phyloP scores from a whole-genome alignment of 805 yeast species.

The Metschnikowia bowlesiae region DNA sequence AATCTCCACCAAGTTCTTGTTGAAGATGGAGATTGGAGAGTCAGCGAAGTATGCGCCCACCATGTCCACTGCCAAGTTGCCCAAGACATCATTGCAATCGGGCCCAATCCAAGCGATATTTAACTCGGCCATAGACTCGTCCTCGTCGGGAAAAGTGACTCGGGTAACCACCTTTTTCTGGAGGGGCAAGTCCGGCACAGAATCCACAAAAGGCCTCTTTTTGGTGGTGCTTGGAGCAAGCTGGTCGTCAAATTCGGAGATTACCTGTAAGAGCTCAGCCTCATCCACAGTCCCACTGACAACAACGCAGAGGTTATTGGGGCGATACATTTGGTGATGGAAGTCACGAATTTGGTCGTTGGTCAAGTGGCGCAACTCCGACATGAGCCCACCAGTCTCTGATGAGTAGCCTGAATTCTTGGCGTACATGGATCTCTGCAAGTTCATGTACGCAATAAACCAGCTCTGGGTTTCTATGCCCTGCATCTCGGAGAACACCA shows the following conservation, averaged over 20 bases:
- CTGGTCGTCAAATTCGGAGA: constrained; percentile 58
- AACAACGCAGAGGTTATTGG: constrained; percentile 79
- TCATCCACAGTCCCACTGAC: constrained; percentile 85
- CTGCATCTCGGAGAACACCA: constrained; percentile 96
- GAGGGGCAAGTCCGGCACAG: constrained; percentile 43
- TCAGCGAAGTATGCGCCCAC: constrained; percentile 72
- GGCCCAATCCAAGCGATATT: constrained; percentile 83
- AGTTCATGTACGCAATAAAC: constrained; percentile 57
- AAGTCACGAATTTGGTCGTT: constrained; percentile 72
- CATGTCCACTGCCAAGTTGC: constrained; percentile 66
- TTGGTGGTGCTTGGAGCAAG: constrained; percentile 40
- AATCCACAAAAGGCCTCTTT: constrained; percentile 78
- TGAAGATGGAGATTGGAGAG: constrained; percentile 71
- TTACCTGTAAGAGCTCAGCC: constrained; percentile 55
- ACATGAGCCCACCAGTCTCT: constrained; percentile 90
- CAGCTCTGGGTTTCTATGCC: constrained; percentile 79
- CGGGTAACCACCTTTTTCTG: constrained; percentile 38
- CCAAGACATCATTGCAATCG: constrained; percentile 43
- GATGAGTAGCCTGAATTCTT: constrained; percentile 76
- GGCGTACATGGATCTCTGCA: constrained; percentile 54
- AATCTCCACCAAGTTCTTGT: constrained; percentile 69
- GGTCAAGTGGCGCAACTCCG: constrained; percentile 67
- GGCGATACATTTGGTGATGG: constrained; percentile 67
- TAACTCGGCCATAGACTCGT: constrained; percentile 78
- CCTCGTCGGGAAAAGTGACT: constrained; percentile 83